Evolutionary conservation across 2,329 filamentous ascomycete genomes (phyloP), one percentile per base, ranked within the genome.

Genomic region (Cercospora canescens): DNA sequence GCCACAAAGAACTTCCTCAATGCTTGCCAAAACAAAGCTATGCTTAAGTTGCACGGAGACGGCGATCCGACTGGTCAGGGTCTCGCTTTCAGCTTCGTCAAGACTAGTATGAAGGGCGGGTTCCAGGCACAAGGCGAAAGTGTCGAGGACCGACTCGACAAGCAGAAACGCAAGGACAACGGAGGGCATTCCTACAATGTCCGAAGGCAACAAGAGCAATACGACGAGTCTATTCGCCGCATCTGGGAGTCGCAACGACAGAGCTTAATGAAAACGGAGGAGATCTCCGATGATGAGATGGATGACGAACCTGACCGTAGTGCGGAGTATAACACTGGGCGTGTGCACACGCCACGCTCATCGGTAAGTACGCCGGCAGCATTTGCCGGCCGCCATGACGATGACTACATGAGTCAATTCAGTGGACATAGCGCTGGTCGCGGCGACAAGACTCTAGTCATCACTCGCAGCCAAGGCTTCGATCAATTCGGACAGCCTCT

Each of bases 101-200:
- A 95, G 76, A 97, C 94, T 0, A 96, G 93, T 1, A 99, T 99
- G 95, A 99, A 99, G 80, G 95, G 95, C 68, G 95, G 95, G 0
- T 99, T 97, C 79, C 92, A 94, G 75, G 91, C 93, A 21, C 87
- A 96, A 28, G 93, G 93, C 21, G 93, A 97, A 77, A 94, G 92
- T 74, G 92, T 94, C 67, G 91, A 93, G 74, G 91, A 94, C 68
- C 92, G 94, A 77, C 88, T 95, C 69, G 92, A 94, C 76, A 91
- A 91, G 16, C 94, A 95, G 74, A 82, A 83, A 69, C 79, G 84
- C 65, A 88, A 88, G 70, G 87, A 89, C 64, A 82, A 85, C 70
- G 93, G 93, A 63, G 95, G 95, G 0, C 95, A 99, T 79, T 94
- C 92, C 72, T 99, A 99, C 82, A 99, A 99, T 70, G 95, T 99